Evolutionary conservation across 768 basidiomycete genomes (phyloP).

Genomic region (Coprinopsis sp.): DNA sequence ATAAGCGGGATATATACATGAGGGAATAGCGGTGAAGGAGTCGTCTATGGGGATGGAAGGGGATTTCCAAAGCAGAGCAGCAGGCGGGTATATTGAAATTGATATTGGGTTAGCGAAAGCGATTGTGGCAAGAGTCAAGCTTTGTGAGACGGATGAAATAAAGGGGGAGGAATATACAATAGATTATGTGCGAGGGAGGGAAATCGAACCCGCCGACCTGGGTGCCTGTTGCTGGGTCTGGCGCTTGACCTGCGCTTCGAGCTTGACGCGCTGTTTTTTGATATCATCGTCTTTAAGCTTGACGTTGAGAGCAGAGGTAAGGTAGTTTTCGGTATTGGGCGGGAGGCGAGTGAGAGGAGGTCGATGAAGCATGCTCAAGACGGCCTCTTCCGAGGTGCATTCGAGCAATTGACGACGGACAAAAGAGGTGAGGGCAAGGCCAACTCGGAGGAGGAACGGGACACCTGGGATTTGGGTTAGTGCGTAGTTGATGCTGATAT

Average conservation of each 20-base stretch:
- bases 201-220: conserved; percentile 22
- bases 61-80: too few species aligned
- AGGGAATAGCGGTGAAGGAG: too few species aligned
- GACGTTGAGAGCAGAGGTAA: conserved; percentile 55
- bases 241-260: conserved; percentile 68
- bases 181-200: conserved; percentile 20
- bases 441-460: conserved; percentile 70
- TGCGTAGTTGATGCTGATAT: background rate
- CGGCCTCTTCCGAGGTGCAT: conserved; percentile 39
- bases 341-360: conserved; percentile 55
- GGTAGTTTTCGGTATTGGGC: conserved; percentile 53
- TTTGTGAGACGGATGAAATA: too few species aligned
- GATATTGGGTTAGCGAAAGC: too few species aligned
- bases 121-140: too few species aligned
- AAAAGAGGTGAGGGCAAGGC: conserved; percentile 57
- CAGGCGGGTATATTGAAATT: too few species aligned
- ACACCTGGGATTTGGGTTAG: conserved; percentile 43
- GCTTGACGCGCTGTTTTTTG: conserved; percentile 67
- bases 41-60: too few species aligned
- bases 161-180: background rate
- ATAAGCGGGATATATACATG: too few species aligned
- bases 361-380: conserved; percentile 43
- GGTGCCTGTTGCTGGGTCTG: conserved; percentile 46
- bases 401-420: conserved; percentile 58
- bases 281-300: conserved; percentile 80